Conservation (phyloP, 208 protist genomes). For the Sergeia podlipaevii region DNA sequence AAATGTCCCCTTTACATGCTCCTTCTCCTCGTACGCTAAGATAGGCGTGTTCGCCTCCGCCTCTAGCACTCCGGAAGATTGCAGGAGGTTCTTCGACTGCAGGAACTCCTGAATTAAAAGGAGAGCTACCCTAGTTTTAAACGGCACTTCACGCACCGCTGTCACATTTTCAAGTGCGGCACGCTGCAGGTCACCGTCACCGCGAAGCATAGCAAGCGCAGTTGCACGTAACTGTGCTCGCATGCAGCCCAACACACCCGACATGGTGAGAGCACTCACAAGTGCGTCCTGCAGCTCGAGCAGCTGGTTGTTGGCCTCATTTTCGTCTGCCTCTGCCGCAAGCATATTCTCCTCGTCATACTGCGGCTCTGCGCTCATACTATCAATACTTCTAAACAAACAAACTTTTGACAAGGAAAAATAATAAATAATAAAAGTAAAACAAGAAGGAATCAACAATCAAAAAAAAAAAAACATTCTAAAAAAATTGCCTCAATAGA, state of each 20-base stretch:
- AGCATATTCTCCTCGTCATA: too few species aligned
- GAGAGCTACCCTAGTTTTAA: constrained; percentile 33
- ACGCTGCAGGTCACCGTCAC: constrained; percentile 40
- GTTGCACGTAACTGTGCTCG: constrained; percentile 69
- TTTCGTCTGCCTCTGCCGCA: constrained; percentile 31
- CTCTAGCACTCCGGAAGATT: constrained; percentile 64
- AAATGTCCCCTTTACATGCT: not conserved
- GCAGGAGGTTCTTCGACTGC: constrained; percentile 27
- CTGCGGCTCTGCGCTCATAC: too few species aligned
- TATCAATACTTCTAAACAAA: too few species aligned
- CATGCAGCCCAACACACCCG: constrained; percentile 63
- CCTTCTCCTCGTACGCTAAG: constrained; percentile 6
- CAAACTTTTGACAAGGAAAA: too few species aligned
- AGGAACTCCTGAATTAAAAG: constrained; percentile 79
- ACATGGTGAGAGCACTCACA: constrained; percentile 48
- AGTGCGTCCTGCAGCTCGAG: constrained; percentile 74
- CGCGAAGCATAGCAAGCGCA: constrained; percentile 59
- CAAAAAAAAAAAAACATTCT: too few species aligned
- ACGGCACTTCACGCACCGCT: constrained; percentile 11
- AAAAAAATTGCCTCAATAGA: too few species aligned
- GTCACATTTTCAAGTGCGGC: constrained; percentile 32
- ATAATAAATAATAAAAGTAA: too few species aligned
- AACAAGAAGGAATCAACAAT: too few species aligned
- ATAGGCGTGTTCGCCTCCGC: constrained; percentile 37
- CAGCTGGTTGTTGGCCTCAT: constrained; percentile 65